Evolutionary conservation across 2,329 filamentous ascomycete genomes (phyloP).

Genomic region (Cladophialophora carrionii): DNA sequence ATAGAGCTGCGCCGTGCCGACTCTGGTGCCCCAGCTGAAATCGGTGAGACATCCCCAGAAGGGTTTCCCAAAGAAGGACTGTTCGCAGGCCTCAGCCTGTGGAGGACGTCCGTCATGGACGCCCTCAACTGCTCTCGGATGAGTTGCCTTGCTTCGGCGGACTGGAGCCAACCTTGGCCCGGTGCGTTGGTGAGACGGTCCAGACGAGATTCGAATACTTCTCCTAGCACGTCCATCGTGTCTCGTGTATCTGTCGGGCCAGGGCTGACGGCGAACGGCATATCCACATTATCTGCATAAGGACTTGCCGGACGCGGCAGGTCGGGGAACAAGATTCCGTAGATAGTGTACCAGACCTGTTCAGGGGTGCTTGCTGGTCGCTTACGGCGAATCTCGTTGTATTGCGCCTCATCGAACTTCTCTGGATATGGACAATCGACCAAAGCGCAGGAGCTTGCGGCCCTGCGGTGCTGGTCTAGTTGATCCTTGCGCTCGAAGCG

Average conservation of each 20-base stretch:
- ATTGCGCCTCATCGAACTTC: constrained; percentile 35
- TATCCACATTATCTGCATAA: constrained; percentile 32
- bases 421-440: constrained; percentile 37
- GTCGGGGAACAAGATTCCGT: constrained; percentile 35
- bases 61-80: constrained; percentile 20
- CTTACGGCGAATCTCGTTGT: constrained; percentile 35
- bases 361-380: constrained; percentile 31
- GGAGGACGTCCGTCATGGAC: constrained; percentile 29
- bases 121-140: constrained; percentile 30
- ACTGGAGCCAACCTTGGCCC: constrained; percentile 30
- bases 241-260: constrained; percentile 19
- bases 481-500: constrained; percentile 29
- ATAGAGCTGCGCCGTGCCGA: constrained; percentile 26
- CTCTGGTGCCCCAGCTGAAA: constrained; percentile 17
- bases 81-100: constrained; percentile 14
- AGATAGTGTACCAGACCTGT: constrained; percentile 37
- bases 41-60: constrained; percentile 23
- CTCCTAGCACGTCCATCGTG: constrained; percentile 24
- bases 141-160: constrained; percentile 21
- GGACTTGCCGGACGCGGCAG: constrained; percentile 31
- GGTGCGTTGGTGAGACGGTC: constrained; percentile 23
- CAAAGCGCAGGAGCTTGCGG: constrained; percentile 18
- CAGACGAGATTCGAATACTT: constrained; percentile 32
- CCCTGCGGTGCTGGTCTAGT: constrained; percentile 30
- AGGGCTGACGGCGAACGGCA: constrained; percentile 13